Evolutionary conservation across 768 basidiomycete species (phyloP).

Genomic region (Rhodotorula babjevae): DNA sequence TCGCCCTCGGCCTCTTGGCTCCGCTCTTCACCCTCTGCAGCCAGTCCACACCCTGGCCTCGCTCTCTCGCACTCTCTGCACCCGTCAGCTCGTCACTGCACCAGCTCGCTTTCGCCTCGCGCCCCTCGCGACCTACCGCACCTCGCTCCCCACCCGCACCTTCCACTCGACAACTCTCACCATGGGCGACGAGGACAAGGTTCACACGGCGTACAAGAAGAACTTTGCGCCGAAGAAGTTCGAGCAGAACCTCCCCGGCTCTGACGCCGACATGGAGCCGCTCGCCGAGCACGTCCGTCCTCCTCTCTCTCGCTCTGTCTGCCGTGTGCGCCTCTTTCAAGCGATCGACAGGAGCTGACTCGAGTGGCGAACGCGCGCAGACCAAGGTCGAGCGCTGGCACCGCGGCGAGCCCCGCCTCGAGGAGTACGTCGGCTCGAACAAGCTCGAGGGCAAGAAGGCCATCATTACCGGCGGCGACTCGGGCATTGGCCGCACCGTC

Average conservation of each 20-base stretch:
- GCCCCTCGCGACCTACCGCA: too few relatives aligned
- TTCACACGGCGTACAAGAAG: conserved; percentile 26
- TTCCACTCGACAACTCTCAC: neutral
- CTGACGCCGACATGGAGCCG: conserved; percentile 50
- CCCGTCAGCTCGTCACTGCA: too few relatives aligned
- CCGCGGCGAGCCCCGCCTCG: conserved; percentile 54
- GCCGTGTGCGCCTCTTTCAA: neutral
- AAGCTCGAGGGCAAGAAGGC: conserved; percentile 55
- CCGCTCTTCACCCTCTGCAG: neutral
- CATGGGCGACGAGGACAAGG: conserved; percentile 6
- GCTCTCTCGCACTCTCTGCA: too few relatives aligned
- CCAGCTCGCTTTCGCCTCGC: too few relatives aligned
- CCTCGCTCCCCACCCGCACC: neutral
- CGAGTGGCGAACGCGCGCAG: neutral
- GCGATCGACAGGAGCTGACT: too few relatives aligned
- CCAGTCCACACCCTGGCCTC: too few relatives aligned
- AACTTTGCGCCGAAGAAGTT: conserved; percentile 11
- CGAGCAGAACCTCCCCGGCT: conserved; percentile 13
- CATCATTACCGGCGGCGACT: conserved; percentile 56
- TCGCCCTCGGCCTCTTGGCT: too few relatives aligned
- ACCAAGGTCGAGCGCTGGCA: conserved; percentile 52
- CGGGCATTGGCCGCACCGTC: conserved; percentile 41
- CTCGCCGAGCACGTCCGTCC: conserved; percentile 41
- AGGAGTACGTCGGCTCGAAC: conserved; percentile 55
- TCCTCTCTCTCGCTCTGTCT: conserved; percentile 34